Base-by-base conservation (phyloP, 108 stramenopile species). In the Nitzschia inconspicua region DNA sequence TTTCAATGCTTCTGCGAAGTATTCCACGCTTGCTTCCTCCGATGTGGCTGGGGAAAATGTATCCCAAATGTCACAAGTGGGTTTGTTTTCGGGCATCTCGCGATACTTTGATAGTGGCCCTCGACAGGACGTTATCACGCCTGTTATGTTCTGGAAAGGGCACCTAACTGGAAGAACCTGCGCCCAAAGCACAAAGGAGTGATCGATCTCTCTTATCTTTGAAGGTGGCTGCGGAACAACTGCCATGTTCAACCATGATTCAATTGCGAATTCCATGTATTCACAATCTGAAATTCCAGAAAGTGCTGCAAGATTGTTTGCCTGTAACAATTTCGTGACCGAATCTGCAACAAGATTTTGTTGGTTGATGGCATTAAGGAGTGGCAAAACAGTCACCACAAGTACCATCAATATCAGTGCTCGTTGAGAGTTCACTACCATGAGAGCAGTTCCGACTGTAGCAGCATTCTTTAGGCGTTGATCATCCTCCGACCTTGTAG, bases 401-500 rank as follows among this genome's bases (percentile, higher is more conserved):
- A 75, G 66, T 60, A 59, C 82, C 70, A 88, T 31, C 9, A 86
- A 34, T 3, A 76, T 57, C 47, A 93, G 66, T 18, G 73, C 82
- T 35, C 88, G 70, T 28, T 84, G 74, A 3, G 88, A 85, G 47
- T 89, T 93, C 0, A 78, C 77, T 5, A 70, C 70, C 67, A 89
- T 77, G 16, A 93, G 71, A 7, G 92, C 92, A 40, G 92, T 89
- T 22, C 92, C 88, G 65, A 93, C 89, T 39, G 67, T 82, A 11
- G 81, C 65, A 16, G 81, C 81, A 66, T 74, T 74, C 34, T 57
- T 72, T 36, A 82, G 44, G 3, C 47, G 14, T 26, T 30, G 49
- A 30, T 65, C 56, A 30, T 63, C 47, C 31, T 46, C 48, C 35
- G 44, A 40, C 23, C 24, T 35, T 40, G 6, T 58, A 29, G 28